Evolutionary conservation across 2,329 filamentous ascomycete species (phyloP), one percentile per base, ranked within the genome.

Genomic region (Eutypa lata): DNA sequence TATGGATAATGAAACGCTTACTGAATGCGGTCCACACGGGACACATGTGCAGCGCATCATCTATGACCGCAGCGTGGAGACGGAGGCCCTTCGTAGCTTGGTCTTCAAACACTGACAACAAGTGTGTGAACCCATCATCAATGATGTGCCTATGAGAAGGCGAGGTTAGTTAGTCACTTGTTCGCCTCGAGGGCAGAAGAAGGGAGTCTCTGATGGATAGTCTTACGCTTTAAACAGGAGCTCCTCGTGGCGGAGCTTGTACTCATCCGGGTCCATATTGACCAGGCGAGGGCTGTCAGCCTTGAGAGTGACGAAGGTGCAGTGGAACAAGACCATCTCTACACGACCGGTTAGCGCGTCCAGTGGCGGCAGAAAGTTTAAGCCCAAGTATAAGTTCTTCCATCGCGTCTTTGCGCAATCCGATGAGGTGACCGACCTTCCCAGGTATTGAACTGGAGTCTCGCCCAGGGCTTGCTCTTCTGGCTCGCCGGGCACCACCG

Each of bases 11-110:
- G 21, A 11, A 8, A 24, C 46, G 60, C 76, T 24, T 70, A 84
- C 82, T 70, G 60, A 87, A 87, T 2, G 83, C 82, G 2, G 83
- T 86, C 83, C 83, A 87, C 8, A 87, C 75, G 1, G 83, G 83
- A 59, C 80, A 83, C 48, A 72, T 71, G 28, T 70, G 72, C 48
- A 84, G 62, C 49, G 78, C 75, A 2, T 81, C 82, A n/a, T 79
- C 76, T 72, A 74, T 77, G 0, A 82, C 76, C 1, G 79, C 73
- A 13, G 81, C 79, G 47, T 84, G 81, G 0, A 87, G 75, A 13
- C 83, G 77, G 2, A 80, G 53, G 2, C 76, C 77, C 10, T 70
- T 67, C 1, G 76, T 80, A 22, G 73, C 67, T 1, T 57, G 48
- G 58, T 87, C 82, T 54, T 79, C 68, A 52, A 78, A 81, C 1